These are phyloP conservation scores for Diaporthe vexans DNA, from an alignment of 2,329 filamentous ascomycete species.

Conservation along the genomic window DNA sequence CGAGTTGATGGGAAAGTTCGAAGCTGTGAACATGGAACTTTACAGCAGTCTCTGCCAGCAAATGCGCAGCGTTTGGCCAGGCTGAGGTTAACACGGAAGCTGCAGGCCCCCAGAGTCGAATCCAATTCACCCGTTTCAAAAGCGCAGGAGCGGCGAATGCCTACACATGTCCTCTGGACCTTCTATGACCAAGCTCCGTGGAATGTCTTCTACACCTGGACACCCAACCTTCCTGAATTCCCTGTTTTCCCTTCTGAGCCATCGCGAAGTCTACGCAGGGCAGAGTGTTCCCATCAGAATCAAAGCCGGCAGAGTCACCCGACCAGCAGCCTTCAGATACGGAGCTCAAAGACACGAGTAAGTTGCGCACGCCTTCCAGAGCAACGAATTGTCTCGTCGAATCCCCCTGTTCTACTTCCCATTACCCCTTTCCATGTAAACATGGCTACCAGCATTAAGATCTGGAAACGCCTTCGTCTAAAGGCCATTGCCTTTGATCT, in stretches of 20 bases:
- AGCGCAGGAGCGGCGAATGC: neutral
- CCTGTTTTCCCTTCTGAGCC: too few relatives aligned
- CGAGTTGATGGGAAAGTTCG: too few relatives aligned
- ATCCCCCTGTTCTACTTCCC: too few relatives aligned
- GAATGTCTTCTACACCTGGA: too few relatives aligned
- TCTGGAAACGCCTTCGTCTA: too few relatives aligned
- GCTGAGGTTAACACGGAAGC: neutral
- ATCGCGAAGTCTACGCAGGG: neutral
- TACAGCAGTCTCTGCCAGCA: neutral
- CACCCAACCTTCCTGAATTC: too few relatives aligned
- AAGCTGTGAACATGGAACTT: too few relatives aligned
- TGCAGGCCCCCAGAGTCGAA: neutral
- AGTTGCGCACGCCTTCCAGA: too few relatives aligned
- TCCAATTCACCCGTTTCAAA: neutral
- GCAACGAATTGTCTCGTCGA: too few relatives aligned
- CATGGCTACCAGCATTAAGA: too few relatives aligned
- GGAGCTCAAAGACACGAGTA: slow-evolving; percentile 65
- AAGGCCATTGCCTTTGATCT: too few relatives aligned
- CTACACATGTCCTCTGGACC: neutral
- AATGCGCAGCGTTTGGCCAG: neutral
- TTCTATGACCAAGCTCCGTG: neutral
- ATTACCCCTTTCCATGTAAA: too few relatives aligned
- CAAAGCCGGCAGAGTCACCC: slow-evolving; percentile 48
- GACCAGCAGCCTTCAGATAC: slow-evolving; percentile 55
- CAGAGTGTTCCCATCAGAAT: neutral